Evolutionary conservation across 2,329 filamentous ascomycete genomes (phyloP), one percentile per base, ranked within the genome.

Genomic region (Trichoderma citrinoviride): DNA sequence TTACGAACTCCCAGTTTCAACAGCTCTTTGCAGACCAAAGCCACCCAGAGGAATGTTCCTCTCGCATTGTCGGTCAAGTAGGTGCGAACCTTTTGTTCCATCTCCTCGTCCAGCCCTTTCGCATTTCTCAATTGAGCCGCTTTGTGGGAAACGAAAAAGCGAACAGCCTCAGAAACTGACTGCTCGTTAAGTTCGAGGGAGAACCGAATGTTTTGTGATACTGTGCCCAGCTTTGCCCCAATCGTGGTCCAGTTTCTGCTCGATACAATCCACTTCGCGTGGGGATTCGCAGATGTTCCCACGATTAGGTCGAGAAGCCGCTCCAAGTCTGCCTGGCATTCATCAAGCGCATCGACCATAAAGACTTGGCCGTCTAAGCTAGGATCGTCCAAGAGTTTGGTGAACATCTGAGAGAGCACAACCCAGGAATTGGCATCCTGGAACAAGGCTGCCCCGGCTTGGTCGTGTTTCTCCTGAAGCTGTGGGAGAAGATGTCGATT

Each of bases 281-380:
- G 27, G 27, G 19, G 23, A 1, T 12, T 19, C 12, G 23, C 10
- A 23, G 60, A n/a, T 29, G 1, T 27, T 0, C 2, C 7, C 8
- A 25, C 50, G 40, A 81, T 74, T 12, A 80, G 67, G 0, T 74
- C 53, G 17, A 83, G 71, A 4, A 83, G 76, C 44, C 72, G 55
- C 40, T 50, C 65, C 79, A 82, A 53, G 27, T 63, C 50, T 3
- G n/a, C 17, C 23, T 29, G 15, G 17, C 60, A 63, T 68, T 83
- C 80, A 62, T 84, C 80, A 1, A 83, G 77, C 1, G 79, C 81
- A 70, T 83, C 79, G 43, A 84, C 69, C 6, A 82, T 66, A 6
- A 84, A 12, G 19, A 54, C 19, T 3, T 54, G 33, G 14, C 19
- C 52, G 7, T 33, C 29, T 8, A 33, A 8, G 29, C 29, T 33